Evolutionary conservation across 495 filamentous ascomycete species (phyloP).

Genomic region (Podospora anserina): DNA sequence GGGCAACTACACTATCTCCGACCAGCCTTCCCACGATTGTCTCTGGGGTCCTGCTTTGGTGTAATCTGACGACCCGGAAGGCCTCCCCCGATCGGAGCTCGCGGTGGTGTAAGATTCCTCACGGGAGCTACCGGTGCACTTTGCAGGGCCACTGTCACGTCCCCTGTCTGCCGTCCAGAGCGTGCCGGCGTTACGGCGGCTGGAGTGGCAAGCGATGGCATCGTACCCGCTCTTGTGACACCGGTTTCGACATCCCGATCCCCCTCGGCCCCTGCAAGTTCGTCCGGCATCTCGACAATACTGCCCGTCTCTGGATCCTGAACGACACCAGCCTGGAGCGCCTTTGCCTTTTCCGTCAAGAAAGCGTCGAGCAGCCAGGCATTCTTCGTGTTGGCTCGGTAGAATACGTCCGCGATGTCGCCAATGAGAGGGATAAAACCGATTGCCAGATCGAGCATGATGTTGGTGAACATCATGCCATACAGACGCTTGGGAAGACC

Average conservation of each 20-base stretch:
- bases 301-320: conserved; percentile 24
- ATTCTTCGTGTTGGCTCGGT: conserved; percentile 71
- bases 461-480: conserved; percentile 71
- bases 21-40: not conserved
- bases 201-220: not conserved
- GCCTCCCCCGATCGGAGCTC: conserved; percentile 2
- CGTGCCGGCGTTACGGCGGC: conserved; percentile 1
- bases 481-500: conserved; percentile 57
- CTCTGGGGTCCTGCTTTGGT: conserved; percentile 14
- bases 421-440: conserved; percentile 84
- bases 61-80: conserved; percentile 8
- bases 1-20: not conserved
- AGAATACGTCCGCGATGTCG: conserved; percentile 67
- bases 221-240: not conserved
- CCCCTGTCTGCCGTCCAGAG: not conserved
- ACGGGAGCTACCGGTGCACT: conserved; percentile 1
- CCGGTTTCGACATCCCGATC: conserved; percentile 18
- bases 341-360: conserved; percentile 57
- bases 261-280: not conserved
- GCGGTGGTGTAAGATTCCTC: conserved; percentile 13
- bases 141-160: conserved; percentile 1
- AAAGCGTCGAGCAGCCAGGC: conserved; percentile 70
- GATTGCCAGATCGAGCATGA: conserved; percentile 72
- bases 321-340: conserved; percentile 39
- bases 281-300: conserved; percentile 3